Conservation (phyloP, 495 filamentous ascomycete genomes). For the Lasiosphaeria ovina region DNA sequence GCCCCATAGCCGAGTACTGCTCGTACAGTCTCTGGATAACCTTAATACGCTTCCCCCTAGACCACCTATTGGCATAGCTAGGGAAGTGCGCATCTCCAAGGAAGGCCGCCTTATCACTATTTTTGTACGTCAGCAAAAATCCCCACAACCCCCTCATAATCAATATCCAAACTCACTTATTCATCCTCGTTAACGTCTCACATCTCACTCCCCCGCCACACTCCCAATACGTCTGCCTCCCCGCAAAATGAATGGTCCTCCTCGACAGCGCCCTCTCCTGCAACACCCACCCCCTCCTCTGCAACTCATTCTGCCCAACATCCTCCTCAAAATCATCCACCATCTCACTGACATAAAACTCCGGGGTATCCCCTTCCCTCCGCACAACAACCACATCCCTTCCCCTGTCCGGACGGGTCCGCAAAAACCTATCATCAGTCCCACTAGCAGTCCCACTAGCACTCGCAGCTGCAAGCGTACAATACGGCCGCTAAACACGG, state of each 20-base stretch:
- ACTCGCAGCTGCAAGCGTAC: slow-evolving; percentile 30
- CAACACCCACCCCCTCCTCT: slow-evolving; percentile 38
- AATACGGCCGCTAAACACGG: slow-evolving; percentile 33
- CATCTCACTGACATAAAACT: slow-evolving; percentile 25
- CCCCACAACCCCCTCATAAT: too few species aligned
- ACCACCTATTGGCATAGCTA: too few species aligned
- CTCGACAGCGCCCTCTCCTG: slow-evolving; percentile 39
- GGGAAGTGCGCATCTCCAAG: too few species aligned
- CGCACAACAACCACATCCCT: slow-evolving; percentile 1
- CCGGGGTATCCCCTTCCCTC: neutral
- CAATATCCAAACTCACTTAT: slow-evolving; percentile 35
- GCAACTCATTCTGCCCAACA: slow-evolving; percentile 29
- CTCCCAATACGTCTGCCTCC: slow-evolving; percentile 39
- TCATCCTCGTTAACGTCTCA: slow-evolving; percentile 28
- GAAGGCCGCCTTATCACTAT: too few species aligned
- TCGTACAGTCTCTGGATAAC: too few species aligned
- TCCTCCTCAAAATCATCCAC: slow-evolving; percentile 34
- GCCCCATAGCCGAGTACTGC: too few species aligned
- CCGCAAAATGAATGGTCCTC: slow-evolving; percentile 39
- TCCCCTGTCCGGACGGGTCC: slow-evolving; percentile 1
- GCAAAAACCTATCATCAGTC: slow-evolving; percentile 27
- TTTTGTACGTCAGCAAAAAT: too few species aligned
- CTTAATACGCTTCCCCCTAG: too few species aligned
- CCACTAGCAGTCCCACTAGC: slow-evolving; percentile 16
- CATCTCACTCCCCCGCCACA: slow-evolving; percentile 38